Percentiles rank a stretch among this genome's conserved stretches.
Conservation (phyloP, 345 rosid genomes). For the Stellera chamaejasme region DNA sequence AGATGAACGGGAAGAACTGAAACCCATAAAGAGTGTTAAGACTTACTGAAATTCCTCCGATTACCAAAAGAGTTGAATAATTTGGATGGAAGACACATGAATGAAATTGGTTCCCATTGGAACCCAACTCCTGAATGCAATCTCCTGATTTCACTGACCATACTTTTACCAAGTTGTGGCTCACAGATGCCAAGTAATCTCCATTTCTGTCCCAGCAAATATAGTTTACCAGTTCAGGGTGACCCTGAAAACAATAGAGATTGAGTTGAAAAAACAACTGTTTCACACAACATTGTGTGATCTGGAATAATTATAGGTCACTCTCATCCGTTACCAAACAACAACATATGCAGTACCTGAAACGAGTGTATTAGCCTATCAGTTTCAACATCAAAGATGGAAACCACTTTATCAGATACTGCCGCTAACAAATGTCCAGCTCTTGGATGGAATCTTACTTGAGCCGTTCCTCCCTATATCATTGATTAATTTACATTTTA, state of each 20-base stretch:
- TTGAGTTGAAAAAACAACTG: background rate
- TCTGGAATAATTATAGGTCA: background rate
- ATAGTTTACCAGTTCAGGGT: slow-evolving; percentile 42
- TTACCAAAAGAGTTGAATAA: slow-evolving; percentile 40
- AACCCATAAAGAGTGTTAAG: slow-evolving; percentile 2
- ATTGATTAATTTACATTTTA: background rate
- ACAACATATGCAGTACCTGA: slow-evolving; percentile 29
- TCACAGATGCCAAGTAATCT: slow-evolving; percentile 61
- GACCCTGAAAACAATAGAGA: slow-evolving; percentile 35
- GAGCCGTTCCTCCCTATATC: slow-evolving; percentile 44
- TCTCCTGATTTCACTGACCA: slow-evolving; percentile 57
- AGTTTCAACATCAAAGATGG: slow-evolving; percentile 53
- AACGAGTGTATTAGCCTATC: slow-evolving; percentile 33
- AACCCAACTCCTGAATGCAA: slow-evolving; percentile 48
- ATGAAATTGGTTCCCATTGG: slow-evolving; percentile 44
- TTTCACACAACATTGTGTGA: too few relatives aligned
- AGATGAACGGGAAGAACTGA: background rate
- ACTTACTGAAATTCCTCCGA: slow-evolving; percentile 49
- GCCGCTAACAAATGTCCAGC: slow-evolving; percentile 55
- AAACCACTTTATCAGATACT: slow-evolving; percentile 50
- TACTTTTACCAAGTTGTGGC: slow-evolving; percentile 48
- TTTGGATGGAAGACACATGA: slow-evolving; percentile 67
- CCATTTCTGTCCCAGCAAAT: slow-evolving; percentile 60
- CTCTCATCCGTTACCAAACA: background rate
- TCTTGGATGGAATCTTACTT: slow-evolving; percentile 66